These are phyloP conservation scores for Trichosporon sp. DNA, from an alignment of 1,284 basidiomycete species.

Conservation along the genomic window DNA sequence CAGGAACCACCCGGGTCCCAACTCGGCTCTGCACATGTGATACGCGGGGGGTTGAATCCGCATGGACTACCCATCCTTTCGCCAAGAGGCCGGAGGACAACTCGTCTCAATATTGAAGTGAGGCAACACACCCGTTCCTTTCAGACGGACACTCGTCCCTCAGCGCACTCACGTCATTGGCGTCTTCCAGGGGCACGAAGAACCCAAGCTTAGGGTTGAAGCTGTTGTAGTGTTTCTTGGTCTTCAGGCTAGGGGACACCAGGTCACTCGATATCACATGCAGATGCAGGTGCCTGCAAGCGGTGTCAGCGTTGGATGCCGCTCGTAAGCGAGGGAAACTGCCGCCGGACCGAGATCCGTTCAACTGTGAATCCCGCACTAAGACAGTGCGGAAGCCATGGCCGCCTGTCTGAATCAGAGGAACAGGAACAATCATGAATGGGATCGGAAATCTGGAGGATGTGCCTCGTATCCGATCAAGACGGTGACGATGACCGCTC, in stretches of 20 bases:
- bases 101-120: background rate
- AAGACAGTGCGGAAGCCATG: background rate
- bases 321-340: background rate
- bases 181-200: slow-evolving; percentile 59
- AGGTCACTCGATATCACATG: slow-evolving; percentile 85
- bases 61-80: background rate
- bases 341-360: background rate
- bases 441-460: background rate
- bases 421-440: background rate
- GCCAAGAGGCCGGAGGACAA: background rate
- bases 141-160: slow-evolving; percentile 12
- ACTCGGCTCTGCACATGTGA: slow-evolving; percentile 40
- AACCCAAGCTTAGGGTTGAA: slow-evolving; percentile 84
- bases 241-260: slow-evolving; percentile 68
- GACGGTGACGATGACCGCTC: background rate
- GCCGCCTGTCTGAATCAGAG: background rate
- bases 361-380: background rate
- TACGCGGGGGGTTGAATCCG: background rate
- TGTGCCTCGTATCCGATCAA: background rate
- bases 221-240: slow-evolving; percentile 91
- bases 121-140: background rate
- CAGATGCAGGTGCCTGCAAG: slow-evolving; percentile 70
- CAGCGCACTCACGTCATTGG: slow-evolving; percentile 51
- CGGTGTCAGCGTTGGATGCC: background rate
- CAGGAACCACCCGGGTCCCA: background rate